Base-by-base conservation (phyloP, 345 rosid species). In the Hibiscus syriacus region DNA sequence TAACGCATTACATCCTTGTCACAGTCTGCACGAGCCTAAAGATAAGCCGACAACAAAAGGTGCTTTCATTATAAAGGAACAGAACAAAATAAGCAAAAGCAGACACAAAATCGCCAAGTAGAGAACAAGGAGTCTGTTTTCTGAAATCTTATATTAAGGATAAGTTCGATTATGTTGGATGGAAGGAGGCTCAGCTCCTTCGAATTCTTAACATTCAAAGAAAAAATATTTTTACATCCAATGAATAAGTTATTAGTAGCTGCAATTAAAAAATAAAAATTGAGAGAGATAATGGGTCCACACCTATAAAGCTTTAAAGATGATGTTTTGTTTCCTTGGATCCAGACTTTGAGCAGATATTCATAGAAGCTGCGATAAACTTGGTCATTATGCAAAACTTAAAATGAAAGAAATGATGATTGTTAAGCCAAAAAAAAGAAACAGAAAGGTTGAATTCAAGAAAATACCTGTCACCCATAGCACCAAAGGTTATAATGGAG, bases 381-480 rank as follows among this genome's bases (percentile, higher is more conserved):
- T 62, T 22, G 7, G 3, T 43, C 0, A 20, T 43, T 43, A 43
- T 3, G 13, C 2, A 41, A 0, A 63, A 63, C 7, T 19, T 43
- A 3, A 6, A 63, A 25, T 6, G 6, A 16, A 63, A 43, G 43
- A 36, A 36, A 19, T 3, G 14, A 25, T 23, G 53, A 62, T 41
- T 14, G 11, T 41, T 17, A 25, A 23, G 52, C 17, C 36, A 59
- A 34, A 14, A 34, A 50, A 59, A 34, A 14, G 22, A 50, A 3
- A 11, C 32, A 4, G 20, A 50, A n/a, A 4, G 14, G 9, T 0
- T 26, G 39, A 30, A 4, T 17, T 67, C 9, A 58, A n/a, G 34
- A 4, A 38, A 41, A 69, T 80, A 95, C 99, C 99, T 92, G 73
- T 95, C 99, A 70, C 99, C 98, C 99, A 92, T 95, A 67, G 99